These are phyloP conservation scores for Coelastrella sp. DNA, from an alignment of 139 green algal genomes.

Conservation along the genomic window DNA sequence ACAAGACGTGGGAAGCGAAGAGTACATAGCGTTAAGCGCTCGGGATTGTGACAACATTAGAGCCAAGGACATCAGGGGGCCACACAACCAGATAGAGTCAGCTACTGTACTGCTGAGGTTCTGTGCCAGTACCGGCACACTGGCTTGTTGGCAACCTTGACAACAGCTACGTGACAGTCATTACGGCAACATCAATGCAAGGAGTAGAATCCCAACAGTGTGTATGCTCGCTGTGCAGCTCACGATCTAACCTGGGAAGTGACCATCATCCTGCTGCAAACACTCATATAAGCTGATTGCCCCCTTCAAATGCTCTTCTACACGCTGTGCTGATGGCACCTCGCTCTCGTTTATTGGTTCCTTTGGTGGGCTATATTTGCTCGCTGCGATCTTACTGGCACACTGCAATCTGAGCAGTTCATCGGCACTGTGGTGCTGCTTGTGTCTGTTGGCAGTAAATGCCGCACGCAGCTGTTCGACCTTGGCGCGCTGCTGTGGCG, in stretches of 20 bases:
- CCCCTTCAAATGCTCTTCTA: constrained; percentile 66
- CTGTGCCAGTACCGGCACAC: no score
- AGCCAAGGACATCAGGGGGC: no score
- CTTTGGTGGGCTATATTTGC: constrained; percentile 39
- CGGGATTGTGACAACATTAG: no score
- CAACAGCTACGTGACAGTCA: no score
- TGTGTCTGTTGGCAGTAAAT: constrained; percentile 73
- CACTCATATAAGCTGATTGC: constrained; percentile 86
- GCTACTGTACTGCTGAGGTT: no score
- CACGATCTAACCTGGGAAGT: constrained; percentile 79
- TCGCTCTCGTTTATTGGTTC: constrained; percentile 32
- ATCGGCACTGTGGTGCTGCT: constrained; percentile 86
- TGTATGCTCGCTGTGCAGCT: no score
- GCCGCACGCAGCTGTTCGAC: constrained; percentile 72
- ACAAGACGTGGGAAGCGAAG: no score
- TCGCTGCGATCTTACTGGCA: constrained; percentile 39
- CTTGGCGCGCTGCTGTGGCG: constrained; percentile 66
- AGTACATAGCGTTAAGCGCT: no score
- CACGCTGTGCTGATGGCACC: constrained; percentile 42
- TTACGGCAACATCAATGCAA: no score
- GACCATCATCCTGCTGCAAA: constrained; percentile 93
- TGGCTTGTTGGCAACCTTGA: no score
- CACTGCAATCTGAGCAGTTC: constrained; percentile 88
- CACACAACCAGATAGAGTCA: no score
- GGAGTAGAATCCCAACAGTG: no score